phyloP scores from a whole-genome alignment of 2,329 filamentous ascomycete species.

The Rhinocladiella similis region DNA sequence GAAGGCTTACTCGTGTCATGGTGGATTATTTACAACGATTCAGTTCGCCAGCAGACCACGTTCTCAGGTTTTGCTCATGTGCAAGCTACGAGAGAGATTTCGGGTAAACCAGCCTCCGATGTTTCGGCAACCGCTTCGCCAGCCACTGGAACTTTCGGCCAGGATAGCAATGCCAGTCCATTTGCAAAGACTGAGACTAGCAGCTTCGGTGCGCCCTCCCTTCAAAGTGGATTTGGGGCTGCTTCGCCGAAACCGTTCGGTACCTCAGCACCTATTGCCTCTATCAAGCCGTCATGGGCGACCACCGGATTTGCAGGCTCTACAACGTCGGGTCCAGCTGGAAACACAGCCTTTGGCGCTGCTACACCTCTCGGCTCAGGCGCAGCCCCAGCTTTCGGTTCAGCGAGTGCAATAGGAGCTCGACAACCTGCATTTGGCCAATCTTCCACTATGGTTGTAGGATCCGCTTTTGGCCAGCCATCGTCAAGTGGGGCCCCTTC shows the following conservation, averaged over 20 bases:
- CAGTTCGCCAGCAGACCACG: constrained; percentile 70
- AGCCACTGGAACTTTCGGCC: constrained; percentile 10
- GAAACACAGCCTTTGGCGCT: constrained; percentile 37
- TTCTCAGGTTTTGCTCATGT: constrained; percentile 66
- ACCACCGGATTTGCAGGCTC: constrained; percentile 27
- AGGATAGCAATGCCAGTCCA: constrained; percentile 26
- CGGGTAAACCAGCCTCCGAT: background rate
- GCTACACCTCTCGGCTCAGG: constrained; percentile 31
- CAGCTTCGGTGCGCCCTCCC: constrained; percentile 14
- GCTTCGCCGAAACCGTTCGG: constrained; percentile 24
- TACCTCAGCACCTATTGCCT: constrained; percentile 32
- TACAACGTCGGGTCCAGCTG: constrained; percentile 16
- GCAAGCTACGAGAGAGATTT: constrained; percentile 5
- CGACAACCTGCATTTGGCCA: constrained; percentile 36
- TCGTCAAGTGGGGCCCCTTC: constrained; percentile 11
- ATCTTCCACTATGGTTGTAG: constrained; percentile 14
- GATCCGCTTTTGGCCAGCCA: constrained; percentile 27
- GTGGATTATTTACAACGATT: constrained; percentile 91
- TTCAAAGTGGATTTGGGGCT: constrained; percentile 26
- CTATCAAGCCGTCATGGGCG: constrained; percentile 31
- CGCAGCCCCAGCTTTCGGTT: constrained; percentile 36
- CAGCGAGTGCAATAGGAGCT: constrained; percentile 36
- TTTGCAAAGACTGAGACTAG: constrained; percentile 38
- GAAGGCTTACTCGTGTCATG: constrained; percentile 82
- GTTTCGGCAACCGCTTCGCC: constrained; percentile 11